Base-by-base conservation (phyloP, 1,284 basidiomycete genomes). In the Lignosus rhinocerotis region DNA sequence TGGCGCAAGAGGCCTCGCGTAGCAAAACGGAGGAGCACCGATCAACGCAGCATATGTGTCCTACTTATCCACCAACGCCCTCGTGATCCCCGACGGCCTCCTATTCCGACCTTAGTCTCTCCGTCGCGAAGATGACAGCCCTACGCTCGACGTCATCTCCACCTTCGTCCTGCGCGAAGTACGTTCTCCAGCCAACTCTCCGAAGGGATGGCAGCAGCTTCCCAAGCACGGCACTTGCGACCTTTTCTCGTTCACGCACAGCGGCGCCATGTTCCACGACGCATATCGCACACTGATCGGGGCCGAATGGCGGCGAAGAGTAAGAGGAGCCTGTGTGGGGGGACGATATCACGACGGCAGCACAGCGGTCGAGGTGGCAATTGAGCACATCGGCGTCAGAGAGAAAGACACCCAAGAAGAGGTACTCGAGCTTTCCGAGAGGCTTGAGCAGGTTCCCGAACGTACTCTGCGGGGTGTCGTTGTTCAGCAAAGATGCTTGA, bases 371-470 rank as follows among this genome's bases (percentile, higher is more conserved):
- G 14, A 60, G 43, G 47, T 63, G 59, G 33, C 63, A 59, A 61
- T 73, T 70, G 33, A 83, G 64, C 50, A 82, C 69, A 19, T 73
- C 72, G 51, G 78, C 75, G 51, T 78, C 73, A 0, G 84, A 85
- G 14, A 86, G 78, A 64, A 81, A 83, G 59, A 86, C 72, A 0
- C 87, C 87, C 38, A 90, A 73, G 61, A 81, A 80, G 12, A 90
- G 75, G 59, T 79, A 69, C 21, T 74, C 69, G n/a, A 90, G 75
- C 14, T 75, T 73, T 34, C 65, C 70, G 16, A 88, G 75, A 14
- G 73, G 66, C 50, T 66, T 66, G 11, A 80, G 64, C 19, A 69
- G 71, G 39, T 16, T 46, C 19, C 47, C 47, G 34, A 58, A 56
- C 14, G 52, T 34, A 45, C 43, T 62, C 50, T 58, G 33, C 30